Evolutionary conservation across 352 stramenopile species (phyloP).

Genomic region (Phytophthora pisi): DNA sequence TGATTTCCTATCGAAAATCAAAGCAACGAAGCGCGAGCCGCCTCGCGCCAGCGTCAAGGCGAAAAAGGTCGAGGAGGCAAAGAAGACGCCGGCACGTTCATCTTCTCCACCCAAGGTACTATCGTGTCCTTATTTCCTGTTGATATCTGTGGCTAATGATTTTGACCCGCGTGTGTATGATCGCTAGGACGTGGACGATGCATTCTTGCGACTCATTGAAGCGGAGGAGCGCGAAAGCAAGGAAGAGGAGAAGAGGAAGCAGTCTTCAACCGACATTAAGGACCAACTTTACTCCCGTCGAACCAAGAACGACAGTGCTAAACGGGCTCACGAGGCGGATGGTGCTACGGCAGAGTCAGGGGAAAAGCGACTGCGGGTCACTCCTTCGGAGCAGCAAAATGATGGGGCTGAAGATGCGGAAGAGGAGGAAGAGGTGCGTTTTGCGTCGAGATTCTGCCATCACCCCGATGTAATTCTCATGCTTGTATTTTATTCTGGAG

Average conservation of each 20-base stretch:
- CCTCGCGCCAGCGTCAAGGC: slow-evolving; percentile 16
- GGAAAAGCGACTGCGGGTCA: slow-evolving; percentile 33
- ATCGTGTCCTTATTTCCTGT: background rate
- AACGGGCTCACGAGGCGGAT: slow-evolving; percentile 25
- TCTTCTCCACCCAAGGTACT: slow-evolving; percentile 37
- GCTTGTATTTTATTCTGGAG: slow-evolving; percentile 5
- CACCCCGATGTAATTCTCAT: background rate
- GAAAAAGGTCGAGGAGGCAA: slow-evolving; percentile 27
- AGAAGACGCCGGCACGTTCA: slow-evolving; percentile 23
- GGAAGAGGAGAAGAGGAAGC: slow-evolving; percentile 63
- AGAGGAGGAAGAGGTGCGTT: slow-evolving; percentile 44
- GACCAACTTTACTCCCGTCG: slow-evolving; percentile 63
- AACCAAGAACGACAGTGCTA: slow-evolving; percentile 35
- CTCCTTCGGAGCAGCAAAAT: slow-evolving; percentile 6
- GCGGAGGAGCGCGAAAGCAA: slow-evolving; percentile 74
- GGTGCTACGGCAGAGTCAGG: slow-evolving; percentile 10
- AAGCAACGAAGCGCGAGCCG: slow-evolving; percentile 34
- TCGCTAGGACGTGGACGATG: slow-evolving; percentile 72
- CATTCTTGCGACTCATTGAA: slow-evolving; percentile 77
- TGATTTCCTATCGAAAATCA: slow-evolving; percentile 89
- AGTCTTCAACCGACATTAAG: slow-evolving; percentile 55
- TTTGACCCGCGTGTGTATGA: slow-evolving; percentile 11
- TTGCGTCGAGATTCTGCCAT: slow-evolving; percentile 13
- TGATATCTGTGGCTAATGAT: background rate
- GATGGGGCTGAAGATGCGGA: slow-evolving; percentile 33